Conservation (phyloP, 1,284 basidiomycete genomes). For the Neolentinus lepideus region DNA sequence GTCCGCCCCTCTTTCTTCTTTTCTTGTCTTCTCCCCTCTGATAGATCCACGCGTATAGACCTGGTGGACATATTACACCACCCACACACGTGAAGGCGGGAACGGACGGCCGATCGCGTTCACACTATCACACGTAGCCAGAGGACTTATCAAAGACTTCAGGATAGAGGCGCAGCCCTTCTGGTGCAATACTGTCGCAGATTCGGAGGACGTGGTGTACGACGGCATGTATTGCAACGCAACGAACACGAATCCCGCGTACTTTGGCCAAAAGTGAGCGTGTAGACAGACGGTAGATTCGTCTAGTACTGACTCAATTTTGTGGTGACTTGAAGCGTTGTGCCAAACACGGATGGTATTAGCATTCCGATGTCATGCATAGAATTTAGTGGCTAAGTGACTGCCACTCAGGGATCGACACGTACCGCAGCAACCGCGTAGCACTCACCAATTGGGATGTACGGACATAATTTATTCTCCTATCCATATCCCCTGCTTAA, state of each 20-base stretch:
- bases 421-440: slow-evolving; percentile 47
- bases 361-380: neutral
- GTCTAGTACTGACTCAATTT: neutral
- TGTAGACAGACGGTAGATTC: neutral
- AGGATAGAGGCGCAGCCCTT: slow-evolving; percentile 54
- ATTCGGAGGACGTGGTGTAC: slow-evolving; percentile 47
- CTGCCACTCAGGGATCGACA: slow-evolving; percentile 40
- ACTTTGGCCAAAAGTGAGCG: slow-evolving; percentile 42
- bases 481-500: neutral
- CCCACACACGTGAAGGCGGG: slow-evolving; percentile 40
- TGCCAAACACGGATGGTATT: slow-evolving; percentile 58
- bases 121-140: slow-evolving; percentile 41
- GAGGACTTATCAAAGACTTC: slow-evolving; percentile 44
- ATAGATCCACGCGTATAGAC: slow-evolving; percentile 17
- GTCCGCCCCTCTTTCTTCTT: slow-evolving; percentile 14
- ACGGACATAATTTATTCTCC: slow-evolving; percentile 9
- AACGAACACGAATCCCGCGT: slow-evolving; percentile 46
- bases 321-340: slow-evolving; percentile 30
- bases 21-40: neutral
- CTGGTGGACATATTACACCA: slow-evolving; percentile 44
- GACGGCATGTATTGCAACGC: slow-evolving; percentile 59
- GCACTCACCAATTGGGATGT: slow-evolving; percentile 48
- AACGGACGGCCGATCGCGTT: slow-evolving; percentile 58
- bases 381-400: slow-evolving; percentile 3
- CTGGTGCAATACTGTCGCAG: slow-evolving; percentile 56